These are phyloP conservation scores for Sarcodon sp. DNA, from an alignment of 768 basidiomycete species.

Conservation along the genomic window DNA sequence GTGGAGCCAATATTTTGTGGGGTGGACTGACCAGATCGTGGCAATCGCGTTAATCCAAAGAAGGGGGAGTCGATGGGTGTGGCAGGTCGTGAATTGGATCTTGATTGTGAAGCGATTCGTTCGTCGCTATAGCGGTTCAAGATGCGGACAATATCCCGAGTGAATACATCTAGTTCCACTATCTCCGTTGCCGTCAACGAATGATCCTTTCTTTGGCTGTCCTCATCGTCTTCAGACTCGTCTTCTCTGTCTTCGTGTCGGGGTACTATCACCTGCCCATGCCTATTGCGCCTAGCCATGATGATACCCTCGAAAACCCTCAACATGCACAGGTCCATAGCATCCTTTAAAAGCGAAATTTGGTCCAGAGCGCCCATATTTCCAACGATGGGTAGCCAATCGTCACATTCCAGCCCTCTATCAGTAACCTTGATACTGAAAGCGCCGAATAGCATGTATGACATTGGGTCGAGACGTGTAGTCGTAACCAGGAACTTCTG, in stretches of 20 bases:
- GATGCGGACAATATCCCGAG: constrained; percentile 60
- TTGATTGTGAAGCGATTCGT: constrained; percentile 40
- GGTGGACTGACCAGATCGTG: constrained; percentile 47
- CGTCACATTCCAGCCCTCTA: constrained; percentile 75
- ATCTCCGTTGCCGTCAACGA: constrained; percentile 58
- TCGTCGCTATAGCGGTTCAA: constrained; percentile 64
- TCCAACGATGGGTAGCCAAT: constrained; percentile 79
- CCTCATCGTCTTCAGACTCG: constrained; percentile 49
- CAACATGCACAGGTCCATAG: constrained; percentile 76
- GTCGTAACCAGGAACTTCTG: constrained; percentile 70
- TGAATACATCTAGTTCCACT: constrained; percentile 62
- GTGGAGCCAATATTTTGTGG: constrained; percentile 31
- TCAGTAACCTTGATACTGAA: constrained; percentile 59
- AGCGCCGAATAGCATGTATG: constrained; percentile 86
- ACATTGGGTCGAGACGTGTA: constrained; percentile 78
- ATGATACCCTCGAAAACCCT: constrained; percentile 83
- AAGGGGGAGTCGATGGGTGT: constrained; percentile 49
- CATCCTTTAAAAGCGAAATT: constrained; percentile 64
- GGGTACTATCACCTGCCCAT: constrained; percentile 19
- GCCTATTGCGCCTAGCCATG: constrained; percentile 26
- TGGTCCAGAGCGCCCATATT: constrained; percentile 67
- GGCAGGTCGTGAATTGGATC: constrained; percentile 49
- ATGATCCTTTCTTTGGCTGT: constrained; percentile 26
- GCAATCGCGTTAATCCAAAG: constrained; percentile 22
- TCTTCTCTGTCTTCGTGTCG: constrained; percentile 32